Percentiles rank a stretch among this genome's conserved stretches.
These are phyloP conservation scores for Calocybe indica DNA, from an alignment of 768 basidiomycete genomes.

Conservation along the genomic window DNA sequence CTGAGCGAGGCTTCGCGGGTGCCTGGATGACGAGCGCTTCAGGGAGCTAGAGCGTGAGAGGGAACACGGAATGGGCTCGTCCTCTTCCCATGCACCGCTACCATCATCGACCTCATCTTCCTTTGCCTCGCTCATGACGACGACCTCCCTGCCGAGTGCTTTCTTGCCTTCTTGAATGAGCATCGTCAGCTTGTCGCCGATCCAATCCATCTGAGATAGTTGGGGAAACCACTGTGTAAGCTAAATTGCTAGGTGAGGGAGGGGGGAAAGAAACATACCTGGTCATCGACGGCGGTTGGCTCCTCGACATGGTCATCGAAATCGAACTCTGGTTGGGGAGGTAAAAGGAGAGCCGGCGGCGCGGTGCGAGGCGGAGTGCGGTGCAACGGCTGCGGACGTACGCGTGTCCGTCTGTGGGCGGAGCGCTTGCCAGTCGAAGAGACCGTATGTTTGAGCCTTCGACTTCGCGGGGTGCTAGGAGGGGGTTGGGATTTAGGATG, in stretches of 20 bases:
- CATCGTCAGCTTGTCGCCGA: conserved; percentile 59
- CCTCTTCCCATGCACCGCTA: conserved; percentile 70
- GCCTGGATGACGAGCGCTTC: conserved; percentile 13
- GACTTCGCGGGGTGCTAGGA: conserved; percentile 31
- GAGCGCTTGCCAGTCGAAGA: conserved; percentile 26
- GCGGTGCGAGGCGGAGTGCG: conserved; percentile 17
- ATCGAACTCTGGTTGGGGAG: conserved; percentile 36
- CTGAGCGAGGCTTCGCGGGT: conserved; percentile 17
- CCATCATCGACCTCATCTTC: conserved; percentile 80
- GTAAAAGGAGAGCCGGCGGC: conserved; percentile 18
- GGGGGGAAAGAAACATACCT: conserved; percentile 24
- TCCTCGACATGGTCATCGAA: conserved; percentile 26
- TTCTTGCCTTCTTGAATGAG: conserved; percentile 78
- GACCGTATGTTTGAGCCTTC: conserved; percentile 27
- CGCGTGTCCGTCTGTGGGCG: conserved; percentile 26
- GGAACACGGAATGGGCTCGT: conserved; percentile 22
- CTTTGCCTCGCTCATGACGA: conserved; percentile 66
- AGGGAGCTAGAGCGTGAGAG: conserved; percentile 21
- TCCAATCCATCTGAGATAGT: conserved; percentile 71
- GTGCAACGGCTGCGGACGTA: conserved; percentile 13
- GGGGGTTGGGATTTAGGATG: conserved; percentile 19
- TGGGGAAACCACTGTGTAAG: not conserved
- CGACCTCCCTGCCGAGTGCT: conserved; percentile 72
- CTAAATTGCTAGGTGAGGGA: not conserved
- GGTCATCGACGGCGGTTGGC: conserved; percentile 35